phyloP scores from a whole-genome alignment of 1,284 basidiomycete genomes.

The Taiwanofungus camphoratus region DNA sequence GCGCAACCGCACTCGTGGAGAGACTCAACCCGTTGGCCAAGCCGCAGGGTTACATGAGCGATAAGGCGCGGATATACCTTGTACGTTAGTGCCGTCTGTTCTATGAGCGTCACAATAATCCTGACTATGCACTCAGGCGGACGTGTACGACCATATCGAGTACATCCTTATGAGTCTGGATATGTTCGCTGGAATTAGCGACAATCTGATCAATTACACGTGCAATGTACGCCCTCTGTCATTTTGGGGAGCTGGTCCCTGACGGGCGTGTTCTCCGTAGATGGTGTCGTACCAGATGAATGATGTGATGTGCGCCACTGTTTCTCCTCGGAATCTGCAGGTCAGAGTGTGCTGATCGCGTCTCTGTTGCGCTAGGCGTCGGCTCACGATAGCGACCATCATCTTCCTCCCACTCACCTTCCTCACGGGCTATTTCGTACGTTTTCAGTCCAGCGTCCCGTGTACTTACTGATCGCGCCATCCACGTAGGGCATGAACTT shows the following conservation, averaged over 20 bases:
- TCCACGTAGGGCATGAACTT: conserved; percentile 63
- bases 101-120: neutral
- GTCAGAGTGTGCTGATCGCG: neutral
- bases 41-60: conserved; percentile 57
- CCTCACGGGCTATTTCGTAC: conserved; percentile 66
- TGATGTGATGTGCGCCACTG: conserved; percentile 50
- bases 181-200: conserved; percentile 62
- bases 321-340: neutral
- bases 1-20: conserved; percentile 45
- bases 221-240: conserved; percentile 42
- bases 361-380: conserved; percentile 31
- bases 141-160: conserved; percentile 67
- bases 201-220: conserved; percentile 66
- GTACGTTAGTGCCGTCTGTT: conserved; percentile 27
- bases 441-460: conserved; percentile 18
- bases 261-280: conserved; percentile 27
- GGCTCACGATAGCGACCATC: conserved; percentile 59
- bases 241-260: neutral
- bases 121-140: conserved; percentile 38
- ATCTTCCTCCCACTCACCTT: conserved; percentile 67
- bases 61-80: conserved; percentile 62
- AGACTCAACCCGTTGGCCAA: conserved; percentile 31
- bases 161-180: conserved; percentile 61
- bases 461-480: conserved; percentile 2
- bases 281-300: conserved; percentile 69